A percentile compares a stretch with the other conserved stretches of the same genome.
These are phyloP conservation scores for Thalassia testudinum DNA, from an alignment of 116 monocot genomes.

Conservation along the genomic window DNA sequence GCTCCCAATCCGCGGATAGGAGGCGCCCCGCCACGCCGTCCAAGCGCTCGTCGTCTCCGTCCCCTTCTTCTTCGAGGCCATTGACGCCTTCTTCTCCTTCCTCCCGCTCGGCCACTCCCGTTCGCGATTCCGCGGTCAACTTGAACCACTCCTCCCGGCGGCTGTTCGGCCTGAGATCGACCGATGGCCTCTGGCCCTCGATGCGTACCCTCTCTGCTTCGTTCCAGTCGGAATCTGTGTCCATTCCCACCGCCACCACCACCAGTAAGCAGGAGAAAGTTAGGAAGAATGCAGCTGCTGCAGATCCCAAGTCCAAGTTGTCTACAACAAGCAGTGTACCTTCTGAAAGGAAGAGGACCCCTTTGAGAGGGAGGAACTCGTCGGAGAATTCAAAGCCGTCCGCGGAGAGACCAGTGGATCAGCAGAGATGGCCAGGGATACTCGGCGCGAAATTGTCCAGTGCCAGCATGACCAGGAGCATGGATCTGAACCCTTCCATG, in stretches of 20 bases:
- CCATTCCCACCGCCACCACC: constrained; percentile 3
- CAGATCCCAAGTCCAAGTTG: constrained; percentile 9
- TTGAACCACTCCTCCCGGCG: constrained; percentile 15
- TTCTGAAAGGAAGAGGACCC: constrained; percentile 35
- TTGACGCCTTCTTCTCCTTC: not conserved
- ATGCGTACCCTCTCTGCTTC: constrained; percentile 60
- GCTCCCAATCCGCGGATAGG: constrained; percentile 17
- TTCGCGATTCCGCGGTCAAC: constrained; percentile 27
- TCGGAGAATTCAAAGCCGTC: constrained; percentile 50
- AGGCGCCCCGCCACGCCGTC: constrained; percentile 13
- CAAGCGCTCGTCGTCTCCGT: no score
- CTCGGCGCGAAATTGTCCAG: constrained; percentile 10
- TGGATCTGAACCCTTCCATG: constrained; percentile 35
- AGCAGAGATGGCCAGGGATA: constrained; percentile 39
- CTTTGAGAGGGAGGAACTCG: constrained; percentile 42
- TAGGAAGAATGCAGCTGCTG: constrained; percentile 2
- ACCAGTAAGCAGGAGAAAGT: constrained; percentile 8
- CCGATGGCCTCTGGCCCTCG: constrained; percentile 77
- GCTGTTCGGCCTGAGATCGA: constrained; percentile 11
- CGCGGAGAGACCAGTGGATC: constrained; percentile 19
- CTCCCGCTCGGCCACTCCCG: constrained; percentile 46
- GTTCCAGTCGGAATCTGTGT: constrained; percentile 48
- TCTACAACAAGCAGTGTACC: constrained; percentile 8
- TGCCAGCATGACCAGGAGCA: constrained; percentile 35
- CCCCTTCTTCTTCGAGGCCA: not conserved